Evolutionary conservation across 2,329 filamentous ascomycete genomes (phyloP), one percentile per base, ranked within the genome.

Genomic region (Calonectria ilicicola): DNA sequence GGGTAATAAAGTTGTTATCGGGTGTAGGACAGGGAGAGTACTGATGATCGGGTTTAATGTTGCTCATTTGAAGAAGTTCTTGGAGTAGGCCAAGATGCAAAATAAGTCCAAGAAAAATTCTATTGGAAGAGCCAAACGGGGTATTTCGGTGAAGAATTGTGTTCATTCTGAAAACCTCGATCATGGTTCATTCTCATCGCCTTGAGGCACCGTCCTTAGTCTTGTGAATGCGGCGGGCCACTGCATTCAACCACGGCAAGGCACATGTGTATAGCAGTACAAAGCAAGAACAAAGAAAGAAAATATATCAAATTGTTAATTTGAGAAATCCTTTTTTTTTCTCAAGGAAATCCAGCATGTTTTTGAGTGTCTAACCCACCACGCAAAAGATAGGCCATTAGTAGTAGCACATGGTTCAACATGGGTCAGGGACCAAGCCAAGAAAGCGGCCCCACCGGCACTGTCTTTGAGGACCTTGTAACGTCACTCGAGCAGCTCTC

Each of bases 401-500:
- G 15, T 42, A 12, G 5, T 42, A n/a, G 40, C 21, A n/a, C 44
- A 47, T 9, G 21, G 44, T 23, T 14, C 44, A 47, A 14, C 32
- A 58, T 58, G 53, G 65, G 38, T 15, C 42, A 42, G 29, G 47
- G 49, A 42, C 32, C 32, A 40, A 42, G 46, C 64, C 64, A 51
- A 42, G 42, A 29, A 15, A 26, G 44, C 47, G 23, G 64, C 64
- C 64, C 64, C 64, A 66, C 64, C 32, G n/a, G 15, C 32, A 6
- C 15, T 53, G 14, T 65, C 46, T 17, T 32, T 38, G 21, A 58
- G 15, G 27, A 23, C 32, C 46, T 19, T 19, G 26, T 46, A 65
- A 51, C 63, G 46, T 65, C 63, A 65, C 44, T 64, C 53, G 32
- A 58, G 38, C 15, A 63, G 58, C 58, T 63, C 40, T 63, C 56